Evolutionary conservation across 306 rosid genomes (phyloP).

Genomic region (Heteromeles arbutifolia): DNA sequence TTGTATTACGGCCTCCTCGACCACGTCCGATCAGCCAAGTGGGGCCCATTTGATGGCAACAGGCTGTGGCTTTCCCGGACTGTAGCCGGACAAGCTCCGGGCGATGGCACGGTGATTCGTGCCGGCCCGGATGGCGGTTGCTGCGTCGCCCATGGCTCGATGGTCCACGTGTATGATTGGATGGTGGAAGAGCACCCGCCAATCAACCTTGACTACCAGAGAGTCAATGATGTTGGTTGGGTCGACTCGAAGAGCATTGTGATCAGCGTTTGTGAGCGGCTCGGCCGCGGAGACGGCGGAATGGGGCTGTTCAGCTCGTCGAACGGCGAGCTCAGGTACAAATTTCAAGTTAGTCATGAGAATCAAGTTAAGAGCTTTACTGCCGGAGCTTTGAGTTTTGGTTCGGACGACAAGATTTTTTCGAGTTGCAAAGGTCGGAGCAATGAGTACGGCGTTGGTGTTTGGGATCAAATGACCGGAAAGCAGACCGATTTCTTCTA

Average conservation of each 20-base stretch:
- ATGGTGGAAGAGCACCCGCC: constrained; percentile 78
- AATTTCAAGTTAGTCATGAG: constrained; percentile 75
- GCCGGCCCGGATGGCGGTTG: constrained; percentile 92
- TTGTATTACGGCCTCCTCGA: constrained; percentile 63
- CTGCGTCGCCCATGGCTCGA: constrained; percentile 82
- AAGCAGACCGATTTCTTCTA: constrained; percentile 76
- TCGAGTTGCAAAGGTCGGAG: constrained; percentile 88
- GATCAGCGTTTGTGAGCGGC: constrained; percentile 65
- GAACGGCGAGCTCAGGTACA: constrained; percentile 66
- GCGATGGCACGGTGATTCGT: constrained; percentile 93
- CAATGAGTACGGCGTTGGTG: constrained; percentile 88
- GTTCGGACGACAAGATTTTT: constrained; percentile 64
- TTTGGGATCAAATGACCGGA: constrained; percentile 89
- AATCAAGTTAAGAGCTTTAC: constrained; percentile 77
- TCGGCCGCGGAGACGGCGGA: constrained; percentile 80
- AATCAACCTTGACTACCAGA: constrained; percentile 62
- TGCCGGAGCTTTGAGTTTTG: constrained; percentile 86
- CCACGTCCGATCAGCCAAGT: constrained; percentile 72
- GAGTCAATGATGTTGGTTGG: constrained; percentile 93
- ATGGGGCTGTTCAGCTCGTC: constrained; percentile 73
- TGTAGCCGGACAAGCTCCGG: constrained; percentile 69
- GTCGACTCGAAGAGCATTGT: constrained; percentile 51
- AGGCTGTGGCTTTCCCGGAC: constrained; percentile 47
- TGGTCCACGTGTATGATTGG: constrained; percentile 97
- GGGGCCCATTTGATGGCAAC: constrained; percentile 86